phyloP scores from a whole-genome alignment of 805 yeast species.

The Kodamaea restingae region DNA sequence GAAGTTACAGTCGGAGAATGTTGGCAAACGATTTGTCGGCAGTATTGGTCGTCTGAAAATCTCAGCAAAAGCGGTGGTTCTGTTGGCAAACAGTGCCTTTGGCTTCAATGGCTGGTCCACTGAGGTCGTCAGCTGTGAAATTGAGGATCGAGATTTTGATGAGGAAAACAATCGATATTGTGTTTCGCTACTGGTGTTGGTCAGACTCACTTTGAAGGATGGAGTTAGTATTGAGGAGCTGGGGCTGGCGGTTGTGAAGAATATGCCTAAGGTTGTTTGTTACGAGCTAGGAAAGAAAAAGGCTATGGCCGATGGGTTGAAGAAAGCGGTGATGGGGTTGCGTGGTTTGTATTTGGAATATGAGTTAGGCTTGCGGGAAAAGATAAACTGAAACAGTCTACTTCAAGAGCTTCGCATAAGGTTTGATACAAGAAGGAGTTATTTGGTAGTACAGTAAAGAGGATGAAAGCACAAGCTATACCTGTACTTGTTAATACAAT shows the following conservation, averaged over 20 bases:
- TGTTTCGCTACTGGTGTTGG: constrained; percentile 23
- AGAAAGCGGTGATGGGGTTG: constrained; percentile 38
- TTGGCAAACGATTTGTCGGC: constrained; percentile 2
- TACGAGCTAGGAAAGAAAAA: constrained; percentile 43
- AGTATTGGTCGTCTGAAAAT: constrained; percentile 6
- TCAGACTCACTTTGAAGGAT: constrained; percentile 39
- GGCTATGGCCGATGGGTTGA: constrained; percentile 45
- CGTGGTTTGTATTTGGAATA: constrained; percentile 16
- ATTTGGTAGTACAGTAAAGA: too few relatives aligned
- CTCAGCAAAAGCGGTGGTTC: constrained; percentile 22
- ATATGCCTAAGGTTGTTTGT: constrained; percentile 32
- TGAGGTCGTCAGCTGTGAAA: constrained; percentile 28
- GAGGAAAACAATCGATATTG: constrained; percentile 19
- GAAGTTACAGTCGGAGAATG: constrained; percentile 18
- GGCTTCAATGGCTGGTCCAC: constrained; percentile 59
- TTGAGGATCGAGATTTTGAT: constrained; percentile 18
- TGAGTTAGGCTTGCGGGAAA: neutral
- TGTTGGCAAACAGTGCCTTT: constrained; percentile 48
- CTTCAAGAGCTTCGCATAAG: too few relatives aligned
- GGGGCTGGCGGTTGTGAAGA: constrained; percentile 39
- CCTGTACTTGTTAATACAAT: too few relatives aligned
- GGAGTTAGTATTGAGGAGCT: constrained; percentile 35
- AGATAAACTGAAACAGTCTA: neutral
- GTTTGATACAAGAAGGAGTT: too few relatives aligned
- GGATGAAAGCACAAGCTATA: too few relatives aligned